Percentiles rank a stretch among this genome's conserved stretches.
These are phyloP conservation scores for Escovopsis sp. DNA, from an alignment of 2,329 filamentous ascomycete species.

Conservation along the genomic window DNA sequence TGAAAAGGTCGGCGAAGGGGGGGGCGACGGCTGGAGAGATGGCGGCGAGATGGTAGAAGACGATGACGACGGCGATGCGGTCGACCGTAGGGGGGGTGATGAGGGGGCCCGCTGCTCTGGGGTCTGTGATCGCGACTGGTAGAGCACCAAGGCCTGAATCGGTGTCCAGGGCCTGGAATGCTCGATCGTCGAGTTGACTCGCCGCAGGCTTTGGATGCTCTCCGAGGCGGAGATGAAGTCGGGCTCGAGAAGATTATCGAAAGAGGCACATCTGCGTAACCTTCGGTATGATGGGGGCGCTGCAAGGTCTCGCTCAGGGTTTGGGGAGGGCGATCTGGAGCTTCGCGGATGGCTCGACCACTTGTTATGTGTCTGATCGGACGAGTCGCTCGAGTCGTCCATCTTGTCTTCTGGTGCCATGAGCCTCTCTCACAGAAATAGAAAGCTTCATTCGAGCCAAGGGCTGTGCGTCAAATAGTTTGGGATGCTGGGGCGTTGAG, in stretches of 20 bases:
- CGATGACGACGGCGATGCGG: not conserved
- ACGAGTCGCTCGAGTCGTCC: no score
- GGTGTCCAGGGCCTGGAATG: constrained; percentile 1
- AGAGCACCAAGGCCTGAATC: not conserved
- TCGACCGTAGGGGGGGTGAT: not conserved
- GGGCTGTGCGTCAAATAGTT: no score
- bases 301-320: no score
- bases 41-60: not conserved
- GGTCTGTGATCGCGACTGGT: not conserved
- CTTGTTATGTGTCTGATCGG: no score
- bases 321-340: no score
- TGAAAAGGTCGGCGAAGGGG: not conserved
- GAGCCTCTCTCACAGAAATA: no score
- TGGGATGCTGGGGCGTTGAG: no score
- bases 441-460: no score
- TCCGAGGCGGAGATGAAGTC: not conserved
- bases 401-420: no score
- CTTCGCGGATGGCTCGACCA: no score
- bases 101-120: not conserved
- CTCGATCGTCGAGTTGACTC: constrained; percentile 4
- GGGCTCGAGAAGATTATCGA: not conserved
- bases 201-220: constrained; percentile 3
- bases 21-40: not conserved
- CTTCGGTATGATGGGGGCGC: not conserved
- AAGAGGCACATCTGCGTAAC: not conserved